Percentiles rank a stretch among this genome's conserved stretches.
Conservation (phyloP, 805 yeast genomes). For the Allodekkera sacchari region DNA sequence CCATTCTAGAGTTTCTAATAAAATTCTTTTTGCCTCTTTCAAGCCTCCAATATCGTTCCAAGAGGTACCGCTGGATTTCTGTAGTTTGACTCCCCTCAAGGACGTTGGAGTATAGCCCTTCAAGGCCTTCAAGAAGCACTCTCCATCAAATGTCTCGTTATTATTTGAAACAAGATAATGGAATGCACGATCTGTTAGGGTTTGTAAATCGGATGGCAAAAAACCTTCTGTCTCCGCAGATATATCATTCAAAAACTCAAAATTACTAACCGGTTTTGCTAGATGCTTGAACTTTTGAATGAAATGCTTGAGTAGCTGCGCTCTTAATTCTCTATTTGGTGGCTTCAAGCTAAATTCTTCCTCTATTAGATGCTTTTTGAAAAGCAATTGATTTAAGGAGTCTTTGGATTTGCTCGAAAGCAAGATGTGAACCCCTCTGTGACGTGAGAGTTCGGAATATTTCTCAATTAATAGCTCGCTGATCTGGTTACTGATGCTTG, state of each 20-base stretch:
- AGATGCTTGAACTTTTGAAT: slow-evolving; percentile 11
- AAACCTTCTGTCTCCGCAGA: slow-evolving; percentile 81
- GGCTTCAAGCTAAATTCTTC: slow-evolving; percentile 51
- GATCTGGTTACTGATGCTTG: slow-evolving; percentile 53
- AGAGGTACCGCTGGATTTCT: slow-evolving; percentile 53
- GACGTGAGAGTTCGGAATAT: slow-evolving; percentile 34
- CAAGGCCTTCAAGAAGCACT: slow-evolving; percentile 48
- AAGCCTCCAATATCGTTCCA: slow-evolving; percentile 94
- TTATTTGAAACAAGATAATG: slow-evolving; percentile 32
- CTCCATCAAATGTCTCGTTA: slow-evolving; percentile 13
- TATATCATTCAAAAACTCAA: slow-evolving; percentile 40
- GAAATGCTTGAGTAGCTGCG: slow-evolving; percentile 30
- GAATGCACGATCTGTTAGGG: slow-evolving; percentile 60
- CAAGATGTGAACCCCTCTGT: slow-evolving; percentile 47
- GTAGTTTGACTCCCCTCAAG: slow-evolving; percentile 77
- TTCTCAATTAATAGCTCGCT: slow-evolving; percentile 47
- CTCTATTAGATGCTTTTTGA: slow-evolving; percentile 65
- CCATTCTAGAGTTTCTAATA: slow-evolving; percentile 91
- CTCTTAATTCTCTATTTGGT: slow-evolving; percentile 59
- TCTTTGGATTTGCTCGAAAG: slow-evolving; percentile 61
- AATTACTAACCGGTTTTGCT: slow-evolving; percentile 27
- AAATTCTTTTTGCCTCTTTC: slow-evolving; percentile 59
- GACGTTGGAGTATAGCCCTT: slow-evolving; percentile 70
- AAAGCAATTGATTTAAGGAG: slow-evolving; percentile 48
- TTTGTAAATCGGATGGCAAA: slow-evolving; percentile 72